A percentile compares a stretch with the other conserved stretches of the same genome.
These are phyloP conservation scores for Cardamine occulta DNA, from an alignment of 345 rosid species.

Conservation along the genomic window DNA sequence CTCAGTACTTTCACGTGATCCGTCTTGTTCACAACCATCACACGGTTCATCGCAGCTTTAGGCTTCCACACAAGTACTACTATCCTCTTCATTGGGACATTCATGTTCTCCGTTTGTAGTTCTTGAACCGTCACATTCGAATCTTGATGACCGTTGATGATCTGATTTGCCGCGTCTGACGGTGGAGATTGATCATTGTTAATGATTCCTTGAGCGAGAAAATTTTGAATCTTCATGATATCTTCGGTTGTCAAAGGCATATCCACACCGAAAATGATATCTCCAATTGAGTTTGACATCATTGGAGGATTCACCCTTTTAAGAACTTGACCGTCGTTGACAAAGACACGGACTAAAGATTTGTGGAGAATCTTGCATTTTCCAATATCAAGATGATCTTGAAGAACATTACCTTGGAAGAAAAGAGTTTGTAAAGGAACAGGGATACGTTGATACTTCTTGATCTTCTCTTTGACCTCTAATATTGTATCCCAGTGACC, in stretches of 20 bases:
- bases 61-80: not conserved
- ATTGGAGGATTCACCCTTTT: not conserved
- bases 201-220: not conserved
- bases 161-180: not conserved
- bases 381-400: slow-evolving; percentile 5
- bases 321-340: not conserved
- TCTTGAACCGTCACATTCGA: not conserved
- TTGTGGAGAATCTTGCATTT: not conserved
- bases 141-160: not conserved
- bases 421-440: not conserved
- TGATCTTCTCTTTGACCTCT: slow-evolving; percentile 2
- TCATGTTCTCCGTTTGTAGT: not conserved
- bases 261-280: not conserved
- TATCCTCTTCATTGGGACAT: not conserved
- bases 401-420: slow-evolving; percentile 2
- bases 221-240: not conserved
- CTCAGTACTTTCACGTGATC: slow-evolving; percentile 57
- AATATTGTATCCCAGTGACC: slow-evolving; percentile 1
- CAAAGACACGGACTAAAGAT: not conserved
- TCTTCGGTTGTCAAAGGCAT: not conserved
- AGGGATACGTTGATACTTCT: not conserved
- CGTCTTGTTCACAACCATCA: slow-evolving; percentile 58
- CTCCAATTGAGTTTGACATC: not conserved
- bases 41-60: slow-evolving; percentile 62
- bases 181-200: not conserved